These are phyloP conservation scores for Vanilla planifolia DNA, from an alignment of 106 monocot genomes.

Conservation along the genomic window DNA sequence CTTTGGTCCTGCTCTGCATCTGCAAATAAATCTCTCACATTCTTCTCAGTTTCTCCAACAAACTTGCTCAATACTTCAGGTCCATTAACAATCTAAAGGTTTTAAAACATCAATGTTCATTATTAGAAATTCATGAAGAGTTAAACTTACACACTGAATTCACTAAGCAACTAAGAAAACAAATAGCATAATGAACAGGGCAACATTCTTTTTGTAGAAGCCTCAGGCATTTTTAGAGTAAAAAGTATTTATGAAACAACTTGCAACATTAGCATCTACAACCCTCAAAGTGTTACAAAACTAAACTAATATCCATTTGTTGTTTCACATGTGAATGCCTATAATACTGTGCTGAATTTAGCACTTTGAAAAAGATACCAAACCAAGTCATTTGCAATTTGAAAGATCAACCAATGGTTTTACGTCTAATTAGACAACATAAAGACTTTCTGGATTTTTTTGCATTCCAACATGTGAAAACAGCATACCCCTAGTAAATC, in stretches of 20 bases:
- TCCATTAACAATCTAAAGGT: constrained; percentile 91
- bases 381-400: too few relatives aligned
- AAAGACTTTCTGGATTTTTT: neutral
- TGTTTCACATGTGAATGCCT: too few relatives aligned
- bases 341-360: too few relatives aligned
- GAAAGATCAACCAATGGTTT: too few relatives aligned
- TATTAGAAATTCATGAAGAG: neutral
- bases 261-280: too few relatives aligned
- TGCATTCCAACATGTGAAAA: neutral
- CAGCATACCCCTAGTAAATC: neutral
- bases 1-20: constrained; percentile 97
- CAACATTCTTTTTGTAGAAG: neutral
- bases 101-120: neutral
- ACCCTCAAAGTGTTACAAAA: too few relatives aligned
- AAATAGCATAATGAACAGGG: constrained; percentile 1
- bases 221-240: neutral
- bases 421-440: too few relatives aligned
- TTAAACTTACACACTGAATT: neutral
- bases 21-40: constrained; percentile 98
- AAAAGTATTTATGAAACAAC: neutral
- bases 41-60: constrained; percentile 99
- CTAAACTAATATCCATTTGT: too few relatives aligned
- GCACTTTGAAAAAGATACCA: too few relatives aligned
- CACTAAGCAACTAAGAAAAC: neutral
- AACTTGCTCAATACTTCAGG: constrained; percentile 98